Evolutionary conservation across 257 asterid species (phyloP), one percentile per base, ranked within the genome.

Genomic region (Solanum chilense): DNA sequence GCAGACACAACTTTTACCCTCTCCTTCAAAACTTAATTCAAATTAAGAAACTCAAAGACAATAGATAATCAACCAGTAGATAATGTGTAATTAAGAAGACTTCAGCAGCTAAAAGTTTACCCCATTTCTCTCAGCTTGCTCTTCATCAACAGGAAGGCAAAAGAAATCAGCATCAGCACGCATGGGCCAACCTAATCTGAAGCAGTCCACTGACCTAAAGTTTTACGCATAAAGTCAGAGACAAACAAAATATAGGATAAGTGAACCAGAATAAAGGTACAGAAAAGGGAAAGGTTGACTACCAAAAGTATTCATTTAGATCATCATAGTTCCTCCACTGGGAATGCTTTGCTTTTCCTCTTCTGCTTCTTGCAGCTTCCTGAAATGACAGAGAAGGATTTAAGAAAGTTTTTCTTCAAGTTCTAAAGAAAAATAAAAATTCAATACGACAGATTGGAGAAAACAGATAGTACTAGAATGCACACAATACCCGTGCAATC

Each of bases 241-340:
- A 88, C 74, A 64, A 52, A 82, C 13, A 86, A 84, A 58, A 42
- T 31, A 47, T 33, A 12, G 82, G 69, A 27, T 33, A 25, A 49
- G 70, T 49, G 56, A 77, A 29, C 64, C 87, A 13, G 39, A n/a
- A 29, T 75, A 60, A 74, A 70, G 23, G 33, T 87, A 74, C 86
- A 83, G 49, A 60, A 86, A 85, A 86, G 73, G 56, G 76, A 58
- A 58, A 42, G 69, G 62, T 33, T 75, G 49, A 66, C 78, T 94
- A 97, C 99, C 99, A 97, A 87, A 97, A 97, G 92, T 95, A 97
- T 88, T 97, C 99, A 89, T 97, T 97, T 86, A 95, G 89, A 91
- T 97, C 99, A 90, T 97, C 99, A 91, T 97, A 97, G 86, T 97
- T 97, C 93, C 99, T 95, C 99, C 99, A 97, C 87, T 96, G 98